These are phyloP conservation scores for Myriangium duriaei DNA, from an alignment of 2,329 filamentous ascomycete species.

Conservation along the genomic window DNA sequence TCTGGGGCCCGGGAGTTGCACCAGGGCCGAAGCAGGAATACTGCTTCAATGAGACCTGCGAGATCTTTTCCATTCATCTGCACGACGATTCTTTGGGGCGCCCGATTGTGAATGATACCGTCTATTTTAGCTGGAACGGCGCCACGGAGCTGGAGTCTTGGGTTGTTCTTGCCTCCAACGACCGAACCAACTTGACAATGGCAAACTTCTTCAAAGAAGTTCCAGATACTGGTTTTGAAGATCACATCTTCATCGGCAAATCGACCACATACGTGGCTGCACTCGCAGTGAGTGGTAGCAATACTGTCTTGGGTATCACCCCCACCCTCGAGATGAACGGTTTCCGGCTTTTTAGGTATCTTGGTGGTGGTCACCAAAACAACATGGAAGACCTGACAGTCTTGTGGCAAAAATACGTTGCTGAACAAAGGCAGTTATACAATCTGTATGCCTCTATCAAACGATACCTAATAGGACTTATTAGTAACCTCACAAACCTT, in stretches of 20 bases:
- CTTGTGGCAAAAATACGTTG: too few relatives aligned
- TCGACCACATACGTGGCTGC: not conserved
- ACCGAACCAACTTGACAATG: not conserved
- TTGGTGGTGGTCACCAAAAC: too few relatives aligned
- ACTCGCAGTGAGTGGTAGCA: not conserved
- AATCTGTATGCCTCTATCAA: too few relatives aligned
- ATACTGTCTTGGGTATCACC: not conserved
- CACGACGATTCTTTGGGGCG: too few relatives aligned
- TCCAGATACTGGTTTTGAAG: slow-evolving; percentile 1
- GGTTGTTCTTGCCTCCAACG: not conserved
- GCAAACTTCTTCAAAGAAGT: not conserved
- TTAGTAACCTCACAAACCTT: too few relatives aligned
- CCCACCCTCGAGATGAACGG: slow-evolving; percentile 2
- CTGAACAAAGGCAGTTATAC: too few relatives aligned
- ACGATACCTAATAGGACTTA: too few relatives aligned
- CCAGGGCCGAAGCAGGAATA: not conserved
- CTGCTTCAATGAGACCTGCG: too few relatives aligned
- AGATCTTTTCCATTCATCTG: too few relatives aligned
- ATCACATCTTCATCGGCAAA: not conserved
- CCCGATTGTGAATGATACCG: slow-evolving; percentile 13
- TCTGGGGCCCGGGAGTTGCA: not conserved
- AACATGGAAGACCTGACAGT: too few relatives aligned
- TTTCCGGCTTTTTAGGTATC: too few relatives aligned
- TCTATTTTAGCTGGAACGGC: slow-evolving; percentile 42
- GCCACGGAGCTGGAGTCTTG: slow-evolving; percentile 32